phyloP scores from a whole-genome alignment of 139 green algal species.

The Ulvella scutata region DNA sequence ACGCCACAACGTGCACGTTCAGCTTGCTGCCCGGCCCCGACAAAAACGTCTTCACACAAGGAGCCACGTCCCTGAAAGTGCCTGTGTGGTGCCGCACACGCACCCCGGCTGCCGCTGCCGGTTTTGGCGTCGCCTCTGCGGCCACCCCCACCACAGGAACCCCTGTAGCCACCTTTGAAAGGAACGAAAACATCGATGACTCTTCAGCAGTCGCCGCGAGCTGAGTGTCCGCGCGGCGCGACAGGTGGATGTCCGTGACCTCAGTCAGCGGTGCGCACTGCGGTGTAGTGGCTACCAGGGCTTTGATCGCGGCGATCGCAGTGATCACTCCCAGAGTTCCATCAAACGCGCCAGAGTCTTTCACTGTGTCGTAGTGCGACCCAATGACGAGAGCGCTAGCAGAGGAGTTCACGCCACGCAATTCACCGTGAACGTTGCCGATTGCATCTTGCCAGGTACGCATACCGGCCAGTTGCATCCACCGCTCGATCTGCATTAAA shows the following conservation, averaged over 20 bases:
- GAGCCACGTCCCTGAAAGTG: too few species aligned
- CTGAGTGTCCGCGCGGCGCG: too few species aligned
- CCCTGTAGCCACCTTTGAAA: too few species aligned
- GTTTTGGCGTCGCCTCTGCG: constrained; percentile 3
- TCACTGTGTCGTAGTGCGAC: constrained; percentile 85
- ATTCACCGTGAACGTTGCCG: constrained; percentile 66
- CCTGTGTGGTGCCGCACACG: too few species aligned
- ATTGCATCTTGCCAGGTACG: constrained; percentile 47
- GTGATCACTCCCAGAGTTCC: constrained; percentile 69
- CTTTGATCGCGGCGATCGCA: constrained; percentile 63
- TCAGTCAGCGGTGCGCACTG: too few species aligned
- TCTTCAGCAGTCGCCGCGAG: too few species aligned
- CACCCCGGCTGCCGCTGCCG: neutral
- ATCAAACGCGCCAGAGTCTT: constrained; percentile 74
- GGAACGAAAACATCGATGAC: too few species aligned
- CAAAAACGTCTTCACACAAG: constrained; percentile 12
- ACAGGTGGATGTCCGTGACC: neutral
- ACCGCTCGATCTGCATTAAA: constrained; percentile 20
- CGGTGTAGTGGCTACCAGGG: constrained; percentile 31
- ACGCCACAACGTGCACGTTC: constrained; percentile 51
- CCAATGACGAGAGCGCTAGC: constrained; percentile 46
- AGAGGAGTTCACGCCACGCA: constrained; percentile 8
- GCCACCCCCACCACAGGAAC: neutral
- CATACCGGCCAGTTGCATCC: constrained; percentile 66
- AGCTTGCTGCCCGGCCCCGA: neutral